phyloP scores from a whole-genome alignment of 768 basidiomycete genomes.

The Kwoniella sp. region DNA sequence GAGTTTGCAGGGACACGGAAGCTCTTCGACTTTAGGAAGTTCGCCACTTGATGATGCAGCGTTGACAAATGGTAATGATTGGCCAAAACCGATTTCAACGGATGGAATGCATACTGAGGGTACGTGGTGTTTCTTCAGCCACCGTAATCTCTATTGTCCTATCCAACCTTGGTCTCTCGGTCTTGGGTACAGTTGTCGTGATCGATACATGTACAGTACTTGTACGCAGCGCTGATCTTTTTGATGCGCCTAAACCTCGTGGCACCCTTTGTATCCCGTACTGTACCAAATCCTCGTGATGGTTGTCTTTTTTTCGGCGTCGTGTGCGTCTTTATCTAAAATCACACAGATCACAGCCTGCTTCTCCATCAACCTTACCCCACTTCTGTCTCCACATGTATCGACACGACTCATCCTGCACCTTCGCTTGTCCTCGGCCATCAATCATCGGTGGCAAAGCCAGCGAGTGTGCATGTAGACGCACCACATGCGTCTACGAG shows the following conservation, averaged over 20 bases:
- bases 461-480: too few relatives aligned
- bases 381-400: not conserved
- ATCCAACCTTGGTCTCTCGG: too few relatives aligned
- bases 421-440: not conserved
- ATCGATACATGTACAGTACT: too few relatives aligned
- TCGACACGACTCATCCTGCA: not conserved
- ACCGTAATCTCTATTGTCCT: not conserved
- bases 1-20: not conserved
- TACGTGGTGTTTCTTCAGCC: not conserved
- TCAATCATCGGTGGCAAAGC: too few relatives aligned
- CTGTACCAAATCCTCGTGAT: not conserved
- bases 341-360: not conserved
- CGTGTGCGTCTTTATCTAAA: not conserved
- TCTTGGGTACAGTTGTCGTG: not conserved
- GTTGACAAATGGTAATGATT: not conserved
- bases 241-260: not conserved
- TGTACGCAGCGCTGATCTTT: not conserved
- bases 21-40: not conserved
- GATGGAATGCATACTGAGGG: not conserved
- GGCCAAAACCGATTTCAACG: not conserved
- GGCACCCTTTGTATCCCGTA: not conserved
- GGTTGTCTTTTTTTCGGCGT: not conserved
- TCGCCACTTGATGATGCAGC: not conserved
- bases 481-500: not conserved
- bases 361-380: conserved; percentile 8